Evolutionary conservation across 1,139 yeast species (phyloP), one percentile per base, ranked within the genome.

Genomic region (Pichia sp.): DNA sequence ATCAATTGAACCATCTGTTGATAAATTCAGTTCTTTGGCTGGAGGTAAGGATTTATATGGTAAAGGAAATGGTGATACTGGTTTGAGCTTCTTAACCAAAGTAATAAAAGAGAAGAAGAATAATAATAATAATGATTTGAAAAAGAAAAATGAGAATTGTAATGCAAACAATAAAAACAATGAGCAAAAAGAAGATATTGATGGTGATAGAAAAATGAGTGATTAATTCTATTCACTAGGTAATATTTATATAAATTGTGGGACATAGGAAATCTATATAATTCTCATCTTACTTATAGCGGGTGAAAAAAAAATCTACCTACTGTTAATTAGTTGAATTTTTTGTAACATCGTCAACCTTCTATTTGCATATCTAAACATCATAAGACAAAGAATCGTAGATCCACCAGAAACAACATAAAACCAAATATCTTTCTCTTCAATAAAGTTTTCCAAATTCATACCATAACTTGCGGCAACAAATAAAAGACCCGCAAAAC

Each of bases 381-480:
- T 59, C 6, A 64, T 36, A 4, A 63, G 31, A 3, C 75, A 73
- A 50, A 67, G 69, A 2, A 69, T 40, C n/a, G 67, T 41, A 6
- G 78, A 69, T 8, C 67, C 52, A 0, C 59, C 54, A 7, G 69
- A 63, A 17, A 77, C 69, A 0, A 69, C 54, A 1, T 67, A 68
- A 56, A 77, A 79, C 37, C 84, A 84, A 41, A 60, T 54, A 39
- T 68, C 61, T 3, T 78, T 69, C 26, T 81, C 86, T 56, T 84
- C 94, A 11, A 84, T 77, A 56, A 79, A 82, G 56, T 82, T 84
- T 45, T 79, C 80, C 54, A 83, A 64, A 54, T 84, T 84, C 93
- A 83, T 83, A 34, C 94, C 94, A 53, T 82, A 84, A 40, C 79
- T 69, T 1, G 93, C 84, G 2, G 88, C 89, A 19, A 80, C 69